These are phyloP conservation scores for Gaeumannomyces tritici DNA, from an alignment of 2,329 filamentous ascomycete genomes.

Conservation along the genomic window DNA sequence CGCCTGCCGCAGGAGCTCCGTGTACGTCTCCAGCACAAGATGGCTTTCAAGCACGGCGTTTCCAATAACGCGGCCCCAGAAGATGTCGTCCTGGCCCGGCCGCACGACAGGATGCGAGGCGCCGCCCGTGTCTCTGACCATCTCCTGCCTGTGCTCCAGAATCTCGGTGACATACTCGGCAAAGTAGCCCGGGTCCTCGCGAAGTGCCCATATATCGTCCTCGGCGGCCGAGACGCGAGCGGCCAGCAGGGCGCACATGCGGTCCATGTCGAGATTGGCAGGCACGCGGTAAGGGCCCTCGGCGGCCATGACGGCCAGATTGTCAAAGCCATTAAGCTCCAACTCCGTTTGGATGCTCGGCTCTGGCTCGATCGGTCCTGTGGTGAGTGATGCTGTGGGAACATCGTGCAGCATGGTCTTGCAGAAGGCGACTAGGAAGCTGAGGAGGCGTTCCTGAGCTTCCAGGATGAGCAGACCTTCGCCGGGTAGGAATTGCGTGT, in stretches of 20 bases:
- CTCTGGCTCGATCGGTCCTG: constrained; percentile 24
- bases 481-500: constrained; percentile 29
- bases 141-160: constrained; percentile 37
- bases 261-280: constrained; percentile 30
- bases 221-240: constrained; percentile 31
- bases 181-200: constrained; percentile 51
- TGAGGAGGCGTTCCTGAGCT: constrained; percentile 34
- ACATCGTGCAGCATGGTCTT: constrained; percentile 42
- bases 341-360: constrained; percentile 20
- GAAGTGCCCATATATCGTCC: constrained; percentile 44
- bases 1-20: constrained; percentile 24
- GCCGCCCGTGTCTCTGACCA: constrained; percentile 28
- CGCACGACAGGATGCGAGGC: constrained; percentile 16
- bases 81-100: constrained; percentile 8
- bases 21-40: constrained; percentile 25
- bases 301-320: constrained; percentile 27
- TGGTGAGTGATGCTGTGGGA: constrained; percentile 15
- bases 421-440: constrained; percentile 39
- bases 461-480: constrained; percentile 41
- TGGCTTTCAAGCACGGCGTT: constrained; percentile 22
- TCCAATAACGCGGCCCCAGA: constrained; percentile 30
- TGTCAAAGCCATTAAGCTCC: constrained; percentile 22
- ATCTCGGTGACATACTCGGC: no score
- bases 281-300: constrained; percentile 46
- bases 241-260: constrained; percentile 31